Base-by-base conservation (phyloP, 352 stramenopile genomes). In the Globisporangium cederbergense region DNA sequence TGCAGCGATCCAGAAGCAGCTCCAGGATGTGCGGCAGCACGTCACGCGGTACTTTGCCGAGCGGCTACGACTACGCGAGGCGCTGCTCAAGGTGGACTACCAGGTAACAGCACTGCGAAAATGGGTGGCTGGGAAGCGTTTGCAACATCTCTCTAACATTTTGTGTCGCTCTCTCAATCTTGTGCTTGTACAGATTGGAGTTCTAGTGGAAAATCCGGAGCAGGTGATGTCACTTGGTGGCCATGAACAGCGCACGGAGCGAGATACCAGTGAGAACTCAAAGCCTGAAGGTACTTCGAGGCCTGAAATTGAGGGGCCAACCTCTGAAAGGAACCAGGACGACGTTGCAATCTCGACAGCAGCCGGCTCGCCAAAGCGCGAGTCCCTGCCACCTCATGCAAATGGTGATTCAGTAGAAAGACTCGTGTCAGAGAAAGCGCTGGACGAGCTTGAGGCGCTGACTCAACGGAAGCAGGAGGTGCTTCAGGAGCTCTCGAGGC, bases 11-110 rank as follows among this genome's bases (percentile, higher is more conserved):
- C 49, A 67, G 22, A 51, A 42, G 14, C 45, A 46, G 10, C 25
- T 84, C 7, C 62, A 53, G 3, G 72, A 95, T 54, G 81, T 90
- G 22, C 78, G 86, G 1, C 63, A 81, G 20, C 81, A 83, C 60
- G 93, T 97, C 56, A 74, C 85, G 7, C 74, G 86, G 49, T 95
- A 88, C 59, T 98, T 98, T 64, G 70, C 88, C 32, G 88, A 98
- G 66, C 76, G 88, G 9, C 85, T 94, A 68, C 79, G 88, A 60
- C 68, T 98, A n/a, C 76, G 75, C 32, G 74, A 79, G 32, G 75
- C 67, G 1, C 70, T 97, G 45, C 72, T 97, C 25, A 88, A 93
- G 47, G 65, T 97, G 10, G 83, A 97, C 59, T 78, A 92, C 38
- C 80, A 95, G 68, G 74, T 80, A 56, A 53, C 5, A 47, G 5